Percentiles rank a stretch among this genome's conserved stretches.
These are phyloP conservation scores for Penicillium brasilianum DNA, from an alignment of 2,329 filamentous ascomycete genomes.

Conservation along the genomic window DNA sequence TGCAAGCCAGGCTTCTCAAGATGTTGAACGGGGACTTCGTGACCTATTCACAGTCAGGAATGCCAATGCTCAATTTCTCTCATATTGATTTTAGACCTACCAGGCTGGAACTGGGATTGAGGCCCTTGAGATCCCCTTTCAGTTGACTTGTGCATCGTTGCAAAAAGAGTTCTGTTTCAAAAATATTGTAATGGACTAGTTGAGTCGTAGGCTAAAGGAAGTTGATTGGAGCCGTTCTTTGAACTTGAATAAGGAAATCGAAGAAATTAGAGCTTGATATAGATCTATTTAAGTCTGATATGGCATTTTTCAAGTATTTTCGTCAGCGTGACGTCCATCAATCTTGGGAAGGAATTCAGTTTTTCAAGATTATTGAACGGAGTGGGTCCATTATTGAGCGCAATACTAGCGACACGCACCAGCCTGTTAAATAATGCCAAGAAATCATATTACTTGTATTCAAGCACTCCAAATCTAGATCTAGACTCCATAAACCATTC, in stretches of 20 bases:
- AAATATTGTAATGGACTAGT: background rate
- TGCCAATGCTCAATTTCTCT: too few relatives aligned
- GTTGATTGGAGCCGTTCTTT: background rate
- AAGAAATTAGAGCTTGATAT: background rate
- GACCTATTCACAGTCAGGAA: slow-evolving; percentile 42
- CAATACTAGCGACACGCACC: background rate
- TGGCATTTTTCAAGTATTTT: background rate
- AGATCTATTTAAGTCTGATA: background rate
- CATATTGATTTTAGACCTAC: too few relatives aligned
- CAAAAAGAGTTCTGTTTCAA: background rate
- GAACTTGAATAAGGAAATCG: background rate
- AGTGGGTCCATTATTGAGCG: background rate
- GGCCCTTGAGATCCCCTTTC: slow-evolving; percentile 19
- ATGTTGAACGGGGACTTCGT: slow-evolving; percentile 57
- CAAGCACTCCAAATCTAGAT: background rate
- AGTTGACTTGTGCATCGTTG: slow-evolving; percentile 25
- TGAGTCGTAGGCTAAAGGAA: too few relatives aligned
- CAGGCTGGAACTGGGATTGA: slow-evolving; percentile 40
- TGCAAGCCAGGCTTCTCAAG: slow-evolving; percentile 61
- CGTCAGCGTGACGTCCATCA: slow-evolving; percentile 3
- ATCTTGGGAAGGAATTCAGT: background rate
- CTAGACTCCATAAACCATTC: background rate
- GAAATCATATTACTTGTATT: background rate
- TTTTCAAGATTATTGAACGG: slow-evolving; percentile 1
- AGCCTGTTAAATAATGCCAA: background rate